Base-by-base conservation (phyloP, 345 rosid genomes). In the Lumnitzera racemosa region DNA sequence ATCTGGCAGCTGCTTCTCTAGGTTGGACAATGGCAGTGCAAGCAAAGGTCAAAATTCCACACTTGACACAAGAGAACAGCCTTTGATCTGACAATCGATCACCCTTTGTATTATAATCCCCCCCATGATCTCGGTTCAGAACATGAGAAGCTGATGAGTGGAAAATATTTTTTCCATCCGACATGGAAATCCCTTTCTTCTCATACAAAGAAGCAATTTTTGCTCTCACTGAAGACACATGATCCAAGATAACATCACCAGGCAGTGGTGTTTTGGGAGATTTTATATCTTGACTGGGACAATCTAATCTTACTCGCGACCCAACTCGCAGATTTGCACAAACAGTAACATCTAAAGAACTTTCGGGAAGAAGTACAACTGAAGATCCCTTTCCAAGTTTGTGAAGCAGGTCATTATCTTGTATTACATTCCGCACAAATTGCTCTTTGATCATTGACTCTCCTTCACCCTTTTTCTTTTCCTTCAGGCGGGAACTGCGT, bases 21-120 rank as follows among this genome's bases (percentile, higher is more conserved):
- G 99, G 99, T 75, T 83, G 90, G 73, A 90, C 57, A 52, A 94
- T 62, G 59, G 99, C 97, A 66, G 89, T 75, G 65, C 99, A 94
- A 67, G 82, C 84, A 73, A 86, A 90, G 74, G 89, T 72, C 78
- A 88, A 74, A 63, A 94, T 76, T 71, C 99, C 99, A 67, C 99
- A 94, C 0, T 89, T 83, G 60, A 82, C 96, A 61, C 99, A 94
- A 13, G 96, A 81, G 72, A 94, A 94, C 59, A 84, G 85, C 70
- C 96, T 86, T 77, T 88, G 99, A 78, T 88, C 86, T 0, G 96
- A 83, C 62, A 86, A 71, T 68, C 76, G 80, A 61, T 77, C 87
- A 65, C 76, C 76, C 65, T 64, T 80, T 63, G 57, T 55, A 29
- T 51, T 49, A 60, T 47, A 36, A 60, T 61, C 76, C 63, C 64